These are phyloP conservation scores for Leccinum pellstonianum DNA, from an alignment of 768 basidiomycete species.

Conservation along the genomic window DNA sequence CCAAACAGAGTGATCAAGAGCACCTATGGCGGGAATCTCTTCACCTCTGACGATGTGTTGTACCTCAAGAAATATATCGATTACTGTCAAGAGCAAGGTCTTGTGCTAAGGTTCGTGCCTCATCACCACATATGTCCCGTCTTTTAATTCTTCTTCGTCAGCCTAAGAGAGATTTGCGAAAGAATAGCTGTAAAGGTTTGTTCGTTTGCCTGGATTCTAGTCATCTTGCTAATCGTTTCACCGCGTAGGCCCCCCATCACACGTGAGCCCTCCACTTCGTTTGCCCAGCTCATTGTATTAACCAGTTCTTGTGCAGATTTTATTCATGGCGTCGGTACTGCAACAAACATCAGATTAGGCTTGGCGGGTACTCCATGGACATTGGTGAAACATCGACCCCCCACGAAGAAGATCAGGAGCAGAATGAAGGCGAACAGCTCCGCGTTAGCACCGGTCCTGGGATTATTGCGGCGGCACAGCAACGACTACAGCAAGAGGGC, in stretches of 20 bases:
- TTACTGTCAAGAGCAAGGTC: constrained; percentile 84
- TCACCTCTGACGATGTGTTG: constrained; percentile 78
- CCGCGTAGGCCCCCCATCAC: constrained; percentile 75
- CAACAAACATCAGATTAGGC: constrained; percentile 89
- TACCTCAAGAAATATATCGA: constrained; percentile 89
- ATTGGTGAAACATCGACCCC: constrained; percentile 49
- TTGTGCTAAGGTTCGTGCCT: constrained; percentile 65
- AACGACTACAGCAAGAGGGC: constrained; percentile 38
- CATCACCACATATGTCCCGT: constrained; percentile 27
- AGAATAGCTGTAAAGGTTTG: constrained; percentile 77
- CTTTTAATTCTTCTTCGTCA: constrained; percentile 9
- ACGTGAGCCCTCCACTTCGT: constrained; percentile 49
- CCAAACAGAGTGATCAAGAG: constrained; percentile 83
- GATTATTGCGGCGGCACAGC: constrained; percentile 45
- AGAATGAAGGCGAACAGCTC: constrained; percentile 41
- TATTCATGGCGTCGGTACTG: constrained; percentile 92
- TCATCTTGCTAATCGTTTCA: constrained; percentile 6
- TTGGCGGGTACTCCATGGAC: constrained; percentile 82
- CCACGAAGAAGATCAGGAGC: constrained; percentile 42
- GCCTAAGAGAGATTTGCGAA: constrained; percentile 81
- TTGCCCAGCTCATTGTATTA: neutral
- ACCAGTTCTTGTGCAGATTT: constrained; percentile 48
- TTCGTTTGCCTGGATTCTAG: neutral
- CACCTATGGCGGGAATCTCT: constrained; percentile 85
- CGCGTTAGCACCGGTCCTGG: constrained; percentile 40